Conservation (phyloP, 2,329 filamentous ascomycete genomes). For the Colletotrichum sp. region DNA sequence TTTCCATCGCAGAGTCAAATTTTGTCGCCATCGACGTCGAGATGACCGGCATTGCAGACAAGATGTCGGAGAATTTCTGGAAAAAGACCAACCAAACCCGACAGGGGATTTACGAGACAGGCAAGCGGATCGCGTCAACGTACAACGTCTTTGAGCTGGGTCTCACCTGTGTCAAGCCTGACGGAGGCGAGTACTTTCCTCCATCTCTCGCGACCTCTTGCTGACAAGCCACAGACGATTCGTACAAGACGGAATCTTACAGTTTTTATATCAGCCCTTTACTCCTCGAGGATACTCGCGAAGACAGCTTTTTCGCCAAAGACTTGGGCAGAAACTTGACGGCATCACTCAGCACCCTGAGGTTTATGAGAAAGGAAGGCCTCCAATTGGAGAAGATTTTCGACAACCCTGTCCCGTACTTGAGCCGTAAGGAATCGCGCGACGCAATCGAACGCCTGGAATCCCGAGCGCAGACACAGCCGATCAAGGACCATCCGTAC, state of each 20-base stretch:
- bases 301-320: conserved; percentile 22
- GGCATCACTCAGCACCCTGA: conserved; percentile 31
- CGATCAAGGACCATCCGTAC: not conserved
- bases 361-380: conserved; percentile 30
- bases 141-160: conserved; percentile 41
- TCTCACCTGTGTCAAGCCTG: conserved; percentile 33
- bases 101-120: conserved; percentile 29
- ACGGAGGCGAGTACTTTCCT: not conserved
- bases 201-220: not conserved
- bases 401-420: conserved; percentile 33
- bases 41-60: conserved; percentile 30
- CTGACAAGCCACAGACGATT: not conserved
- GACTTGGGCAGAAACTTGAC: conserved; percentile 30
- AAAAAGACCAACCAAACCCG: not conserved
- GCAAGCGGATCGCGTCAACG: conserved; percentile 30
- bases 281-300: conserved; percentile 18
- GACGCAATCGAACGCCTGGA: not conserved
- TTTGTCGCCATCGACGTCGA: conserved; percentile 42
- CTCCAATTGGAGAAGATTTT: conserved; percentile 31
- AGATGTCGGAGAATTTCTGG: not conserved
- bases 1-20: conserved; percentile 30
- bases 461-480: not conserved
- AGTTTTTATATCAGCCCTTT: conserved; percentile 35
- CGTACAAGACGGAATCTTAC: conserved; percentile 30
- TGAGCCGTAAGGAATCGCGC: conserved; percentile 26